A percentile compares a stretch with the other conserved stretches of the same genome.
These are phyloP conservation scores for Saccharata proteae DNA, from an alignment of 2,329 filamentous ascomycete species.

Conservation along the genomic window DNA sequence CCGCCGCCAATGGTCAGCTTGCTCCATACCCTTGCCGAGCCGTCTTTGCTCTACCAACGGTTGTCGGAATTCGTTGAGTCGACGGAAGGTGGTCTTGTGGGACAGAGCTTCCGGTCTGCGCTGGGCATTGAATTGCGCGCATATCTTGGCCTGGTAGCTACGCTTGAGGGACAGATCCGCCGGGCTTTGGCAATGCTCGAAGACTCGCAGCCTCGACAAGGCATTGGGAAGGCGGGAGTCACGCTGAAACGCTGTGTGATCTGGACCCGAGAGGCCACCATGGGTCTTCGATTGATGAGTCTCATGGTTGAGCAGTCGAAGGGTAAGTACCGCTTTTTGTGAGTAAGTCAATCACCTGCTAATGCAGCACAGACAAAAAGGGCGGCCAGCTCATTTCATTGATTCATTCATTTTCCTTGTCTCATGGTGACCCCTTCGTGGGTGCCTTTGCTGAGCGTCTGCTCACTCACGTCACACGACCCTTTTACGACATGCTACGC, in stretches of 20 bases:
- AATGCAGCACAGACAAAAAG: conserved; percentile 42
- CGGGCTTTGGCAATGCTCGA: conserved; percentile 66
- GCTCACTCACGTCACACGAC: conserved; percentile 73
- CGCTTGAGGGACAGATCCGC: conserved; percentile 83
- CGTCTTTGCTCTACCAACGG: conserved; percentile 77
- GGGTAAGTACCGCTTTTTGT: conserved; percentile 33
- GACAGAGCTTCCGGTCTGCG: conserved; percentile 81
- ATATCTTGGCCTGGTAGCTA: conserved; percentile 83
- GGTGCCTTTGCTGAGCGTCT: conserved; percentile 85
- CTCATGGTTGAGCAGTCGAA: conserved; percentile 86
- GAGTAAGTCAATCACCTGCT: conserved; percentile 2
- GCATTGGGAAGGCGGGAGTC: conserved; percentile 75
- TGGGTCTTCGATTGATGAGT: conserved; percentile 87
- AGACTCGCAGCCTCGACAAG: conserved; percentile 51
- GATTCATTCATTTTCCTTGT: conserved; percentile 85
- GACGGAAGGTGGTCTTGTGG: conserved; percentile 70
- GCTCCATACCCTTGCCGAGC: conserved; percentile 81
- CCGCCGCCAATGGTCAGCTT: conserved; percentile 78
- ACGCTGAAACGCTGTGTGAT: conserved; percentile 92
- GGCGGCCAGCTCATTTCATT: conserved; percentile 88
- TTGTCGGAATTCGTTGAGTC: conserved; percentile 74
- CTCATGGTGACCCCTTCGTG: conserved; percentile 90
- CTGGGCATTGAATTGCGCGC: conserved; percentile 75
- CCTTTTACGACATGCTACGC: conserved; percentile 92
- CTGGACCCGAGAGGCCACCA: conserved; percentile 94